These are phyloP conservation scores for Apiospora aurea DNA, from an alignment of 2,329 filamentous ascomycete genomes.

Conservation along the genomic window DNA sequence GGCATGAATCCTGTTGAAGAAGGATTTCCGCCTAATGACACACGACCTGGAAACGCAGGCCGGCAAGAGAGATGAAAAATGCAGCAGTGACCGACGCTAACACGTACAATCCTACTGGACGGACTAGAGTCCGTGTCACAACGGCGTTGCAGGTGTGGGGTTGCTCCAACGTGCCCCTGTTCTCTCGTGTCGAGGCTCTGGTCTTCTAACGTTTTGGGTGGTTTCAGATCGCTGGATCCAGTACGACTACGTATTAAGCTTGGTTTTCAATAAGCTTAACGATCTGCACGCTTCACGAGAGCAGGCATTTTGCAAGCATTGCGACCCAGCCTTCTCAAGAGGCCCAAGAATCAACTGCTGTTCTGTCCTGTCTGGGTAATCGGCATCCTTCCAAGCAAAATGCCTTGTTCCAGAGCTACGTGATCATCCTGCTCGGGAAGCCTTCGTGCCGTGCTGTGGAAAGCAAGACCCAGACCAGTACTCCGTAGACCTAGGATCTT, in stretches of 20 bases:
- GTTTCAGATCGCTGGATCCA: conserved; percentile 17
- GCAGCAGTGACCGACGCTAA: background rate
- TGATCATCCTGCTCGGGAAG: conserved; percentile 6
- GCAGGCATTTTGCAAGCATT: background rate
- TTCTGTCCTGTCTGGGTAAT: background rate
- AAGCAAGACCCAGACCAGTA: background rate
- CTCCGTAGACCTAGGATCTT: background rate
- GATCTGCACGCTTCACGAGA: conserved; percentile 13
- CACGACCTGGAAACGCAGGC: background rate
- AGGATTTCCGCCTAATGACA: background rate
- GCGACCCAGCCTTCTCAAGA: background rate
- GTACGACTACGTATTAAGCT: conserved; percentile 3
- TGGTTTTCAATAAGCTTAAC: conserved; percentile 17
- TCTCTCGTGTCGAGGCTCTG: background rate
- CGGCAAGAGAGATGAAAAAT: background rate
- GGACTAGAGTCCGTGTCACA: conserved; percentile 22
- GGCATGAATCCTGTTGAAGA: background rate
- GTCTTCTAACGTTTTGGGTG: conserved; percentile 9
- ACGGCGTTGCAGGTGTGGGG: conserved; percentile 20
- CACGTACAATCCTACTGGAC: background rate
- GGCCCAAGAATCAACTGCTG: background rate
- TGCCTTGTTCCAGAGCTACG: conserved; percentile 9
- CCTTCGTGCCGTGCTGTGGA: background rate
- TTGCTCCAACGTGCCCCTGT: background rate
- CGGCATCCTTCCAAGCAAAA: conserved; percentile 9